Evolutionary conservation across 2,329 filamentous ascomycete genomes (phyloP).

Genomic region (Clonostachys rosea): DNA sequence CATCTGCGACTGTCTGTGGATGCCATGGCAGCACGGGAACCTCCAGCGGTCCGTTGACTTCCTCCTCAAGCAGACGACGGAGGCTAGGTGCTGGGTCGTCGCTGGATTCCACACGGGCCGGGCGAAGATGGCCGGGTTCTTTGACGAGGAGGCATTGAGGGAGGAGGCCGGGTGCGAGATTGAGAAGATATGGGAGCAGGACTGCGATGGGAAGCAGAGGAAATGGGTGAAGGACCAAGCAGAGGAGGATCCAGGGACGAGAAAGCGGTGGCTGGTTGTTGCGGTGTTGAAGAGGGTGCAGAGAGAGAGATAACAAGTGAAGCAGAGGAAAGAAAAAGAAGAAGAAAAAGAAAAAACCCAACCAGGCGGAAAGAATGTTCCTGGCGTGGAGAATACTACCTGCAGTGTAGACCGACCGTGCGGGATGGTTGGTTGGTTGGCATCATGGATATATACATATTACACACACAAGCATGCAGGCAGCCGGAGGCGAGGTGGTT

Average conservation of each 20-base stretch:
- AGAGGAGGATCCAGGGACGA: conserved; percentile 57
- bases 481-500: too few species aligned
- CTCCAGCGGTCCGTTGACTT: conserved; percentile 57
- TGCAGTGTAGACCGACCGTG: too few species aligned
- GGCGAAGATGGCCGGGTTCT: conserved; percentile 61
- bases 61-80: conserved; percentile 43
- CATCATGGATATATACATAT: too few species aligned
- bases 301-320: too few species aligned
- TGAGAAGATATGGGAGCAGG: conserved; percentile 64
- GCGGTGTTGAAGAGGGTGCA: conserved; percentile 34
- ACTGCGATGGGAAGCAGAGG: conserved; percentile 59
- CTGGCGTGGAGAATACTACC: too few species aligned
- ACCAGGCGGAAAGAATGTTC: too few species aligned
- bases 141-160: conserved; percentile 38
- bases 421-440: too few species aligned
- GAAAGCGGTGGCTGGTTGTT: conserved; percentile 69
- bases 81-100: conserved; percentile 57
- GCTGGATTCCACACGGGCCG: conserved; percentile 71
- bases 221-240: conserved; percentile 58
- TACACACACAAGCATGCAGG: too few species aligned
- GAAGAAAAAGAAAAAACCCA: too few species aligned
- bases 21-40: conserved; percentile 67
- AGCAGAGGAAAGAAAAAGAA: too few species aligned
- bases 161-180: conserved; percentile 48
- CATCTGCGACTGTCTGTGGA: conserved; percentile 73